Conservation (phyloP, 2,329 filamentous ascomycete species). For the Xylaria sp. region DNA sequence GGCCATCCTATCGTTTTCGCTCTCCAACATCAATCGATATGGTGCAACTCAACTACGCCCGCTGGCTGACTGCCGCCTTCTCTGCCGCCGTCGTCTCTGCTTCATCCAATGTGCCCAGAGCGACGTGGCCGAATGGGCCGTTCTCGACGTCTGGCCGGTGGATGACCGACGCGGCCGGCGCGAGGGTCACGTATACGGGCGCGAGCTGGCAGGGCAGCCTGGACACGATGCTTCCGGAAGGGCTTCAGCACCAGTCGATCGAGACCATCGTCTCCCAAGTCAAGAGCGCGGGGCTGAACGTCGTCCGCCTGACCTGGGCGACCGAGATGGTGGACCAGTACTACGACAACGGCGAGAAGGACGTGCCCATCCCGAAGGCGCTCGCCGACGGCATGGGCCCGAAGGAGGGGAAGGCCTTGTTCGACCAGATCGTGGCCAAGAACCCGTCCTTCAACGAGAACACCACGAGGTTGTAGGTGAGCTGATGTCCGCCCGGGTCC, state of each 20-base stretch:
- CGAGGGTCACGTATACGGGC: conserved; percentile 54
- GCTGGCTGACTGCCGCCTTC: conserved; percentile 14
- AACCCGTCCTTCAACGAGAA: conserved; percentile 58
- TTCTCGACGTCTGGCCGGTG: conserved; percentile 46
- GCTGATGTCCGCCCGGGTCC: too few relatives aligned
- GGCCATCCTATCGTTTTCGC: too few relatives aligned
- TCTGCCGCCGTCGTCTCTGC: conserved; percentile 10
- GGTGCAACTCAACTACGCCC: conserved; percentile 5
- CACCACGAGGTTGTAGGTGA: conserved; percentile 56
- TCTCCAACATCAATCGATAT: too few relatives aligned
- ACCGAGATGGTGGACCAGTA: conserved; percentile 67
- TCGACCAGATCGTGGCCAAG: conserved; percentile 54
- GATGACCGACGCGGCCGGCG: conserved; percentile 47
- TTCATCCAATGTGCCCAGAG: conserved; percentile 17
- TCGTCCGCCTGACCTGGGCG: conserved; percentile 64
- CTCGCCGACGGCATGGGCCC: conserved; percentile 51
- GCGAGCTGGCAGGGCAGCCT: conserved; percentile 65
- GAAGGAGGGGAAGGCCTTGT: conserved; percentile 52
- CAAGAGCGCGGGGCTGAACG: conserved; percentile 65
- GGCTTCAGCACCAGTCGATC: conserved; percentile 64
- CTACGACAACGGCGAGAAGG: conserved; percentile 50
- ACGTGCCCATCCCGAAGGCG: conserved; percentile 49
- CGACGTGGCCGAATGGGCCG: conserved; percentile 47
- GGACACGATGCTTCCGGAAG: conserved; percentile 66
- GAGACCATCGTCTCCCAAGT: conserved; percentile 57